phyloP scores from a whole-genome alignment of 257 asterid genomes.

The Solanum etuberosum region DNA sequence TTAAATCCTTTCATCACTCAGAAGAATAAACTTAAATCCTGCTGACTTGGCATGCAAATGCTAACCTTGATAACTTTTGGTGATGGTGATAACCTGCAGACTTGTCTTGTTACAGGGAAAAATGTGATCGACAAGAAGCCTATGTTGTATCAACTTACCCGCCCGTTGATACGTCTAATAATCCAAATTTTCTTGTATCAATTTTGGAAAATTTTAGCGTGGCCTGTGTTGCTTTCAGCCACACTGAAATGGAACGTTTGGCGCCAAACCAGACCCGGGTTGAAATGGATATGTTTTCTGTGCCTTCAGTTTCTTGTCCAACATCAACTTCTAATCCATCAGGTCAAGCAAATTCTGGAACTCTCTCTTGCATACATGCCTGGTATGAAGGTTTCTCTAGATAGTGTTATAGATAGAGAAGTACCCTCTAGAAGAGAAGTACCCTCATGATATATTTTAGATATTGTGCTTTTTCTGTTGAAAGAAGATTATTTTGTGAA shows the following conservation, averaged over 20 bases:
- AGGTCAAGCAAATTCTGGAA: constrained; percentile 26
- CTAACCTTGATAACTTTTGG: no score
- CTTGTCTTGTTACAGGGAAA: constrained; percentile 46
- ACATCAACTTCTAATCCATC: constrained; percentile 46
- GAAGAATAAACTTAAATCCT: not conserved
- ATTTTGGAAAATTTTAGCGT: constrained; percentile 70
- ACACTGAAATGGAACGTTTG: constrained; percentile 46
- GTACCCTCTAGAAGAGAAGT: no score
- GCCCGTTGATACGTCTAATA: constrained; percentile 55
- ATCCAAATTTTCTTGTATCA: constrained; percentile 79
- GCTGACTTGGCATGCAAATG: no score
- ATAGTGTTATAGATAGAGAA: not conserved
- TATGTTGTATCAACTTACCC: no score
- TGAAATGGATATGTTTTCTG: constrained; percentile 55
- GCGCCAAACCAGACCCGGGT: constrained; percentile 56
- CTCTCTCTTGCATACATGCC: not conserved
- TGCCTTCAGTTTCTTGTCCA: constrained; percentile 46
- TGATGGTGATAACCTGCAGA: not conserved
- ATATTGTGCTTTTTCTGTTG: not conserved
- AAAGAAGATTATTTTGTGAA: not conserved
- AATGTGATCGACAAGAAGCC: constrained; percentile 55
- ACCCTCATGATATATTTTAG: not conserved
- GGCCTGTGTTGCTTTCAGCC: constrained; percentile 62
- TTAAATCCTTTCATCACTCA: not conserved
- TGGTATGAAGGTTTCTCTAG: constrained; percentile 2